Evolutionary conservation across 805 yeast genomes (phyloP), one percentile per base, ranked within the genome.

Genomic region (Monosporozyma aerobia): DNA sequence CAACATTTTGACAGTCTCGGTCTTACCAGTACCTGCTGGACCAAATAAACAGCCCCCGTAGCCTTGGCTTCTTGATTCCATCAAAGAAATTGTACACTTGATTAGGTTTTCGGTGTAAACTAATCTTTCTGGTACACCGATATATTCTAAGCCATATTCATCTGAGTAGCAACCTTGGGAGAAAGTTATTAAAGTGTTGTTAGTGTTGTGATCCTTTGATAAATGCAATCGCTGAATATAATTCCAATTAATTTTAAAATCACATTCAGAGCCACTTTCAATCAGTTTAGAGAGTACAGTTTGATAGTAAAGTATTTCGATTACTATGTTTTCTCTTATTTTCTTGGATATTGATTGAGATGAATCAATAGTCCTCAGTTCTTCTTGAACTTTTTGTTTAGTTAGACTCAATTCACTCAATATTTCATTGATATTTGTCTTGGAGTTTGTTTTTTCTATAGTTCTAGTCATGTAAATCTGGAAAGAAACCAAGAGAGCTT

Each of bases 21-120:
- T 92, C 63, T 92, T 92, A 57, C 98, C 98, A 0, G 98, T 92
- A 44, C 98, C 98, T 2, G 98, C 97, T 1, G 98, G 97, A 0
- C 98, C 98, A 67, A 85, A 82, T 0, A 95, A 85, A 1, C 95
- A 85, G 0, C 96, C 95, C n/a, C 98, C 98, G 8, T 81, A 71
- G 37, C 77, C 77, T 58, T 83, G 88, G 6, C 23, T 25, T 23
- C 29, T 33, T 5, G 49, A 33, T 19, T 27, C 19, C 35, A 79
- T 77, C 16, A 90, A 64, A 0, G 97, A 90, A 54, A 83, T 85
- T 0, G 86, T 73, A 53, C 88, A 79, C 5, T 76, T 72, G 48
- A 80, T 79, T 7, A 87, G 74, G 19, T 88, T 71, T 1, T 92
- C 88, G 0, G 97, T 92, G 51, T 79, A 77, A 0, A 92, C 95